Evolutionary conservation across 768 basidiomycete species (phyloP), one percentile per base, ranked within the genome.

Genomic region (Kwoniella mangroviensis): DNA sequence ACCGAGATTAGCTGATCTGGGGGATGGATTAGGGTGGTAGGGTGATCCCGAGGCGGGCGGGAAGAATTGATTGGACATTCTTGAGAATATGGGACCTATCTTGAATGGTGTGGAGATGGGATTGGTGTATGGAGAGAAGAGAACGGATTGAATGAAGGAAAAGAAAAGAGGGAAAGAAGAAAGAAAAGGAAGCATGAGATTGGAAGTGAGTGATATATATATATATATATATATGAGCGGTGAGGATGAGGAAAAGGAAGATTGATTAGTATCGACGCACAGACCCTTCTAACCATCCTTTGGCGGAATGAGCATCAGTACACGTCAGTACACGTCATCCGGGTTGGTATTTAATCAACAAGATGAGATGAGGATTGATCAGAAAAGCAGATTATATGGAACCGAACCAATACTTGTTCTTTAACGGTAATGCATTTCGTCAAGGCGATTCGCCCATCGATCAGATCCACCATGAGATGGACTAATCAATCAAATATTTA

Each of bases 401-500:
- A 34, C 3, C 34, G 34, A 34, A 3, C 34, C 34, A 34, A 34
- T 34, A 34, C 34, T 34, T 4, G 34, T 34, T 34, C 34, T 34
- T 34, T 7, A 34, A 34, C 34, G 9, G 34, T 49, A 4, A 49
- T 49, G 45, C 45, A 49, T n/a, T 54, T 24, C n/a, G n/a, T 54
- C 21, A 17, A 17, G 49, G 17, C 15, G 15, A 17, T 51, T 15
- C 17, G 49, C 7, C 3, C 1, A 51, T 51, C 21, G 4, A 17
- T 51, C 57, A 40, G 34, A 58, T 34, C 28, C 56, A 11, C 22
- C 42, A 6, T 12, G 15, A 34, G 9, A 43, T 15, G 24, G 21
- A 34, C 65, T 74, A 84, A 63, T 84, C 83, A 70, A 84, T 84
- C 62, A 84, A 72, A 67, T 84, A 84, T 69, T 84, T 97, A 79